Conservation (phyloP, 176 grass and related monocot species). For the Cenchrus americanus region DNA sequence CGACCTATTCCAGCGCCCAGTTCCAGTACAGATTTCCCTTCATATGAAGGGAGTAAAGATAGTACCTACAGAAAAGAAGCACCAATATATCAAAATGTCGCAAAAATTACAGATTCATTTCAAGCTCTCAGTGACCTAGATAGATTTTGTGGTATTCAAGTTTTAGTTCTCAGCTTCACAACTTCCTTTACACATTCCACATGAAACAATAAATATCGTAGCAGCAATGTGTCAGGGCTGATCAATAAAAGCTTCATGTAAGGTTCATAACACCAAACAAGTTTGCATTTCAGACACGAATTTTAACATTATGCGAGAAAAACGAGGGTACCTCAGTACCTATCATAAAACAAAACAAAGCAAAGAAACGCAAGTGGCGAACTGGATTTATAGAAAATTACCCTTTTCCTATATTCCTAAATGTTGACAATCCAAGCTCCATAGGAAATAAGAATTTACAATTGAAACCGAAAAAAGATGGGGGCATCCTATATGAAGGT, state of each 20-base stretch:
- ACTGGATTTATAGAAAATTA: neutral
- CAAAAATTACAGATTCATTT: neutral
- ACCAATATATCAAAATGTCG: conserved; percentile 12
- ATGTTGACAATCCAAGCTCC: neutral
- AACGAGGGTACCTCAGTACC: neutral
- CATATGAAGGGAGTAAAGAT: conserved; percentile 81
- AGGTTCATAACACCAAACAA: neutral
- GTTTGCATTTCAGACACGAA: neutral
- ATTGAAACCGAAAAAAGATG: neutral
- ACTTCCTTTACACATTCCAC: neutral
- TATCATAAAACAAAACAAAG: neutral
- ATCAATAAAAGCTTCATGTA: neutral
- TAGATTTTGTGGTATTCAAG: neutral
- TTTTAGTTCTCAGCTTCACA: neutral
- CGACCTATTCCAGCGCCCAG: conserved; percentile 92
- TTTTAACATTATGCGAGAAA: neutral
- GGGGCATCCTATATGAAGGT: neutral
- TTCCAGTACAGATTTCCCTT: conserved; percentile 93
- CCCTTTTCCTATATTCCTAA: too few species aligned
- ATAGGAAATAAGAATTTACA: neutral
- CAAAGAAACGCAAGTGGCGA: neutral
- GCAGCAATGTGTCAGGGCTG: neutral
- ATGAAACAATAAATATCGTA: neutral
- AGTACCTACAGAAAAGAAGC: conserved; percentile 56
- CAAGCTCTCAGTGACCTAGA: neutral